Evolutionary conservation across 2,329 filamentous ascomycete species (phyloP).

Genomic region (Claviceps sp.): DNA sequence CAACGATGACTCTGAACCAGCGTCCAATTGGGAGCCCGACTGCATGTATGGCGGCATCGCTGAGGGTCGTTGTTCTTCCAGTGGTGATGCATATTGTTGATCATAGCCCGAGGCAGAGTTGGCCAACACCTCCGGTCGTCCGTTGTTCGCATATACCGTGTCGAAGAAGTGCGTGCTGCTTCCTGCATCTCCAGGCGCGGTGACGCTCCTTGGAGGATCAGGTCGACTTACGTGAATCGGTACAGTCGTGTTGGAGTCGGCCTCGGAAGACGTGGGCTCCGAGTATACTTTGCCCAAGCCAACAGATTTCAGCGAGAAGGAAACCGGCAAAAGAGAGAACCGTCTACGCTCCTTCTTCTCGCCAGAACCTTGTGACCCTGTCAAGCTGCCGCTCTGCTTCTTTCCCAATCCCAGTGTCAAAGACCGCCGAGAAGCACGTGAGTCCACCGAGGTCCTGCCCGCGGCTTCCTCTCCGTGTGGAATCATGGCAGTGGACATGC

Average conservation of each 20-base stretch:
- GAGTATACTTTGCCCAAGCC: conserved; percentile 41
- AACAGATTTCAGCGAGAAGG: conserved; percentile 52
- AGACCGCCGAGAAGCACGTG: conserved; percentile 50
- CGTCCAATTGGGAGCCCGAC: conserved; percentile 30
- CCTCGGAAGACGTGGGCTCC: conserved; percentile 25
- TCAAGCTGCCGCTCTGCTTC: conserved; percentile 56
- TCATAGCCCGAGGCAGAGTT: conserved; percentile 25
- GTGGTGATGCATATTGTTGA: conserved; percentile 27
- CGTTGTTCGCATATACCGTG: conserved; percentile 23
- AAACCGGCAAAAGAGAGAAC: conserved; percentile 56
- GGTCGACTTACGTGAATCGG: conserved; percentile 33
- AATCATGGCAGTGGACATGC: conserved; percentile 61
- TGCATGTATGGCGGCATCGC: conserved; percentile 35
- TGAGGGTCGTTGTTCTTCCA: conserved; percentile 25
- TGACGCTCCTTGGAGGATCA: conserved; percentile 19
- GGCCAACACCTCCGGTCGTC: conserved; percentile 18
- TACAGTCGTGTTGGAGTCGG: conserved; percentile 38
- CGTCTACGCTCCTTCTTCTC: conserved; percentile 48
- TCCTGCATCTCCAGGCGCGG: conserved; percentile 21
- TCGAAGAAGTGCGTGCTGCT: conserved; percentile 27
- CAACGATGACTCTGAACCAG: conserved; percentile 40
- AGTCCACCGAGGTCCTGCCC: conserved; percentile 54
- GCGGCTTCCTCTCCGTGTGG: conserved; percentile 39
- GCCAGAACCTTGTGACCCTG: conserved; percentile 39
- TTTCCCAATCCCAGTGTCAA: conserved; percentile 56